phyloP scores from a whole-genome alignment of 345 rosid species.

The Balakata baccata region DNA sequence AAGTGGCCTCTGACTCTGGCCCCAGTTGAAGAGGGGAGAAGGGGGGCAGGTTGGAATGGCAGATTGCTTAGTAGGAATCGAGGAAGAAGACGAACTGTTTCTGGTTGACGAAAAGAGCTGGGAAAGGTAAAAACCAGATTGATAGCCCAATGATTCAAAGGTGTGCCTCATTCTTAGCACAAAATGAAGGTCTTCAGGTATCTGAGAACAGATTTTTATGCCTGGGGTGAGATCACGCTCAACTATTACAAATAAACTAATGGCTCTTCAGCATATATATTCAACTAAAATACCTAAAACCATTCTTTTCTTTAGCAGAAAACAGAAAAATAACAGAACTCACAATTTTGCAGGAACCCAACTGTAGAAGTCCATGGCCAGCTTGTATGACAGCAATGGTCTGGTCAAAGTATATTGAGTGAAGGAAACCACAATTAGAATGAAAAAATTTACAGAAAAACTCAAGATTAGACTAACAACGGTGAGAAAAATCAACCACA shows the following conservation, averaged over 20 bases:
- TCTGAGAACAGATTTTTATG: conserved; percentile 35
- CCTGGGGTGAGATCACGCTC: conserved; percentile 4
- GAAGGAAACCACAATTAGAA: not conserved
- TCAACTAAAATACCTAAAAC: too few relatives aligned
- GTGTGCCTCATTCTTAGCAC: conserved; percentile 94
- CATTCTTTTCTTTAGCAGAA: not conserved
- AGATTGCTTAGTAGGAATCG: conserved; percentile 53
- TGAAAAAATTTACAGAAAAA: not conserved
- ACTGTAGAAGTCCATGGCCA: conserved; percentile 90
- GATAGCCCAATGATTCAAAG: conserved; percentile 89
- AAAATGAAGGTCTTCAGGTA: conserved; percentile 96
- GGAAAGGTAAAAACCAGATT: conserved; percentile 88
- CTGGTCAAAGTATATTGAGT: conserved; percentile 34
- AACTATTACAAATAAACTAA: not conserved
- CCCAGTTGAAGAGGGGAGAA: conserved; percentile 62
- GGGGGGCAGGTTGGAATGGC: conserved; percentile 56
- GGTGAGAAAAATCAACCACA: conserved; percentile 7
- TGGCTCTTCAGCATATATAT: not conserved
- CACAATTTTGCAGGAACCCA: conserved; percentile 96
- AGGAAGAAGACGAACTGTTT: conserved; percentile 47
- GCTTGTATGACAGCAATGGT: conserved; percentile 99
- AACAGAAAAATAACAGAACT: conserved; percentile 28
- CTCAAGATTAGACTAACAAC: not conserved
- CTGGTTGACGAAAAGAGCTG: conserved; percentile 79
- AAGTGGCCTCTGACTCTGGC: conserved; percentile 56